Evolutionary conservation across 257 asterid genomes (phyloP), one percentile per base, ranked within the genome.

Genomic region (Plantago major): DNA sequence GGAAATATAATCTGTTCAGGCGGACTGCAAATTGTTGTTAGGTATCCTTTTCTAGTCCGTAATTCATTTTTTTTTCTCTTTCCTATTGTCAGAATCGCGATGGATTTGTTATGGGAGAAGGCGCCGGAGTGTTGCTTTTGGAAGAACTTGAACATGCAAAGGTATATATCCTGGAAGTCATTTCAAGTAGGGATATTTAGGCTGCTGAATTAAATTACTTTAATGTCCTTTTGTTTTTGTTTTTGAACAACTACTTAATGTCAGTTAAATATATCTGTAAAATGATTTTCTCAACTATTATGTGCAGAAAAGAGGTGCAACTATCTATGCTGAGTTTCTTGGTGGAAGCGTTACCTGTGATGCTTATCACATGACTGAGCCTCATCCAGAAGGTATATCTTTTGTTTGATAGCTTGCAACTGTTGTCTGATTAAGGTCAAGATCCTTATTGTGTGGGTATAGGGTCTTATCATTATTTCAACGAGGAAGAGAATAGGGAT

Each of bases 91-190:
- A 91, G 98, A 83, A 80, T 70, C 96, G 96, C 42, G 96, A 91
- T 76, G 98, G 98, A 33, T 91, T 91, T 77, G 98, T 91, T 52
- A 84, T 91, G 98, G 98, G 98, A 69, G 98, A 91, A 84, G 98
- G 98, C 45, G 80, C 96, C 72, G 98, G 96, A 66, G 98, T 88
- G 65, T 74, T 91, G 73, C 92, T 91, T 8, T 65, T 91, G 74
- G 98, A 91, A 73, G 98, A 91, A 76, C 95, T 91, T 68, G 98
- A 91, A 70, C 95, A 91, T 78, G 98, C 96, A 63, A 78, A 84
- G 96, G 96, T 86, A 74, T 86, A 74, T 68, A 28, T 10, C 12
- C 10, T 6, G 18, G 9, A 30, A 52, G 22, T 46, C 57, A 70
- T 75, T 64, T 40, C 11, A 46, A 28, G 60, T 50, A 14, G 47